phyloP scores from a whole-genome alignment of 139 green algal species.

The Chlamydomonas schloesseri region DNA sequence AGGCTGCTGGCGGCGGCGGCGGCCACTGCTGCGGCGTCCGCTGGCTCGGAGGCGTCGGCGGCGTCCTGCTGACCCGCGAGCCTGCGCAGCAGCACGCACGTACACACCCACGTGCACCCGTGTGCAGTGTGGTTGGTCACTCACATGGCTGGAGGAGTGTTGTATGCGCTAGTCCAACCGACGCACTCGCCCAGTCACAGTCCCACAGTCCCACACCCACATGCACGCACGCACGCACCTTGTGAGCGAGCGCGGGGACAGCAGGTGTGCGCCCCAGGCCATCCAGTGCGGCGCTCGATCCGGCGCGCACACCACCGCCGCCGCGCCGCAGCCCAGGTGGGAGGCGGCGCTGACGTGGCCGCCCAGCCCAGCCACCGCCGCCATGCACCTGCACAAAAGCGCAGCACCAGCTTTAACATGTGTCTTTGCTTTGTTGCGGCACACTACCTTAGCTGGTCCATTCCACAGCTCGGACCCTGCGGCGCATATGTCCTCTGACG shows the following conservation, averaged over 20 bases:
- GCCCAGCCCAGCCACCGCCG: constrained; percentile 24
- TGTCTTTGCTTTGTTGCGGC: too few species aligned
- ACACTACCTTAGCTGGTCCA: too few species aligned
- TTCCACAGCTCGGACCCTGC: too few species aligned
- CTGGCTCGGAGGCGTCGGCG: neutral
- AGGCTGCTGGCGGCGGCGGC: neutral
- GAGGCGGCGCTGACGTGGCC: constrained; percentile 20
- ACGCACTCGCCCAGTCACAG: too few species aligned
- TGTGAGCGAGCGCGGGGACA: constrained; percentile 1
- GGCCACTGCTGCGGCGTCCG: neutral
- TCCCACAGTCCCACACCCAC: too few species aligned
- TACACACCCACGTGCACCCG: too few species aligned
- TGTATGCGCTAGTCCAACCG: too few species aligned
- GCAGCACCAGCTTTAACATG: too few species aligned
- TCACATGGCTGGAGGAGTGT: too few species aligned
- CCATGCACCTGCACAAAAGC: neutral
- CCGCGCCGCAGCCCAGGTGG: constrained; percentile 22
- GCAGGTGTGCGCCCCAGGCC: constrained; percentile 30
- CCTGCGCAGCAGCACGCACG: neutral
- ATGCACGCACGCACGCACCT: constrained; percentile 2
- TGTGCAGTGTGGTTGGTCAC: too few species aligned
- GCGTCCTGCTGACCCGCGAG: neutral
- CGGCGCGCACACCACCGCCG: constrained; percentile 30
- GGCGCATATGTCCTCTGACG: too few species aligned
- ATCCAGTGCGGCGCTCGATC: constrained; percentile 3